Percentiles rank a stretch among this genome's conserved stretches.
Evolutionary conservation across 2,329 filamentous ascomycete genomes (phyloP).

Genomic region (Pestalotiopsis sp.): DNA sequence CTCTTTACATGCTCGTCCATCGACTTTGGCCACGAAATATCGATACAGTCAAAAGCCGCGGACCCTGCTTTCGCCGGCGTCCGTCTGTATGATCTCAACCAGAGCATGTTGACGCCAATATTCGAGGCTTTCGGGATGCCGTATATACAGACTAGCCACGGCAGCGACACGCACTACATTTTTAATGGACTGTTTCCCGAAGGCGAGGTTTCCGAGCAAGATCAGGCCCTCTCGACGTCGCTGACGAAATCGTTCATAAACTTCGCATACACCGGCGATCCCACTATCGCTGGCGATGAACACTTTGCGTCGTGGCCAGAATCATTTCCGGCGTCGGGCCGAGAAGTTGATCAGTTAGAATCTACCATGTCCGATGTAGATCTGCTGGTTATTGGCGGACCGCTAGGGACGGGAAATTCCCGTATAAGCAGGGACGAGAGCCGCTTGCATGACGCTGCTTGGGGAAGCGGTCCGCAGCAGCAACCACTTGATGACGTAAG

Average conservation of each 20-base stretch:
- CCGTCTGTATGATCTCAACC: constrained; percentile 11
- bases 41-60: constrained; percentile 9
- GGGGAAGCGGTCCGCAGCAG: neutral
- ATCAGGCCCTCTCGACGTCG: neutral
- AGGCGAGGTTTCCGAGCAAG: neutral
- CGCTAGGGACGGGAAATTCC: neutral
- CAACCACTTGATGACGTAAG: neutral
- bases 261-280: neutral
- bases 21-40: constrained; percentile 23
- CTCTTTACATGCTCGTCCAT: constrained; percentile 26
- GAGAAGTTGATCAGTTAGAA: neutral
- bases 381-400: neutral
- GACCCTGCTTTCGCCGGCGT: constrained; percentile 8
- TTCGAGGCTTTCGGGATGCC: constrained; percentile 10
- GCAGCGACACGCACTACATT: neutral
- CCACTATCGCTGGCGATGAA: neutral
- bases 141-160: constrained; percentile 6
- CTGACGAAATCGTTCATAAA: neutral
- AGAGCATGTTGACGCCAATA: constrained; percentile 13
- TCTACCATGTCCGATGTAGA: neutral
- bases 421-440: neutral
- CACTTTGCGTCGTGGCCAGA: neutral
- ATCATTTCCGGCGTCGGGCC: neutral
- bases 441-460: neutral
- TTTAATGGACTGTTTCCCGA: neutral